These are phyloP conservation scores for Laetiporus sulphureus DNA, from an alignment of 1,284 basidiomycete genomes.

Conservation along the genomic window DNA sequence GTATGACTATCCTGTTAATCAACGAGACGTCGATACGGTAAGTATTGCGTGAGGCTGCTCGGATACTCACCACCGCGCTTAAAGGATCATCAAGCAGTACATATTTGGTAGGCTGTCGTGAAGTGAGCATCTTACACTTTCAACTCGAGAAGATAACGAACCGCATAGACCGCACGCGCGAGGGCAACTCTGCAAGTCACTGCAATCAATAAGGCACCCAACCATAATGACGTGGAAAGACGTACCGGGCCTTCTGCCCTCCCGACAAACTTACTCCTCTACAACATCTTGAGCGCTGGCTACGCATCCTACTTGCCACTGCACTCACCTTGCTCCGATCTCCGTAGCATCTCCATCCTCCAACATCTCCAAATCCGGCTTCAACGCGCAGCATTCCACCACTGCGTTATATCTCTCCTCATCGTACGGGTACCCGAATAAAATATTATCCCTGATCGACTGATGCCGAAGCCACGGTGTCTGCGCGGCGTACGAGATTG, in stretches of 20 bases:
- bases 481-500: slow-evolving; percentile 81
- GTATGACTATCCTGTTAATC: slow-evolving; percentile 65
- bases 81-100: slow-evolving; percentile 69
- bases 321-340: slow-evolving; percentile 29
- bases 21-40: not conserved
- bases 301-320: not conserved
- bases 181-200: slow-evolving; percentile 57
- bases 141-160: slow-evolving; percentile 5
- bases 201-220: slow-evolving; percentile 1
- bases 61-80: slow-evolving; percentile 51
- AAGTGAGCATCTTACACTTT: not conserved
- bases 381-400: slow-evolving; percentile 66
- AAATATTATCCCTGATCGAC: slow-evolving; percentile 64
- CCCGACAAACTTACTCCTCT: slow-evolving; percentile 56
- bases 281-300: not conserved
- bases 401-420: slow-evolving; percentile 60
- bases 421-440: slow-evolving; percentile 64
- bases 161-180: slow-evolving; percentile 62
- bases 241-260: slow-evolving; percentile 57
- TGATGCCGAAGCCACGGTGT: slow-evolving; percentile 77
- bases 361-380: slow-evolving; percentile 48
- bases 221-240: slow-evolving; percentile 1
- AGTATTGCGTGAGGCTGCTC: too few relatives aligned
- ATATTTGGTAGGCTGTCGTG: slow-evolving; percentile 41
- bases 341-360: slow-evolving; percentile 36